Base-by-base conservation (phyloP, 1,284 basidiomycete species). In the Trichosporon ovoides region DNA sequence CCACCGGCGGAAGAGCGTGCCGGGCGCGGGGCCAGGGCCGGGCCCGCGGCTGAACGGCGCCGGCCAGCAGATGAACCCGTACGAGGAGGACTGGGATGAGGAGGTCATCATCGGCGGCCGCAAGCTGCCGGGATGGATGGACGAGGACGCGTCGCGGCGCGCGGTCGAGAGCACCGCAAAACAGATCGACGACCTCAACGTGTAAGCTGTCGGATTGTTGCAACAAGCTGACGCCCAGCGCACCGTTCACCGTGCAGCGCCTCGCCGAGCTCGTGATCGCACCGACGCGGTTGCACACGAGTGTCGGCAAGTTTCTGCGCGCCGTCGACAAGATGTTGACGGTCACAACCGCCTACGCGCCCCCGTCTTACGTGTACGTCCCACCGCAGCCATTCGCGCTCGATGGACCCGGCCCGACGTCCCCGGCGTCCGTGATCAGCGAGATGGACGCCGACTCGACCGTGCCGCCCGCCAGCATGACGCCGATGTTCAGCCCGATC, bases 171-270 rank as follows among this genome's bases (percentile, higher is more conserved):
- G 77, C 18, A 81, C 94, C 24, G 86, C 83, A 64, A 78, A 75
- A 18, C 82, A 87, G 62, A 73, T 95, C 16, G 85, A 91, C 65
- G 83, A 84, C n/a, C 87, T 93, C 64, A 59, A 68, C 3, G 64
- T 67, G 68, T 72, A 56, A 58, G 72, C 72, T 12, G 50, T 20
- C 28, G 20, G 38, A 28, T 19, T 16, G 14, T 28, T n/a, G n/a
- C 16, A 2, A 2, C 9, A 9, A 34, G 16, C 37, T 35, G 28
- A 46, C 38, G 20, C 3, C 83, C 52, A 84, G 84, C 55, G 84
- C 90, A 0, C 93, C 93, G 3, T 97, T 96, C 77, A 95, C 93
- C 4, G 87, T 96, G 53, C 93, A 97, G 75, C 86, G 93, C 36
- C 77, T 96, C 16, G 90, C 88, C 67, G 92, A 96, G 71, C 83